Percentiles rank a stretch among this genome's conserved stretches.
phyloP scores from a whole-genome alignment of 192 early-diverging fungal genomes.

The Backusella mclennaniae region DNA sequence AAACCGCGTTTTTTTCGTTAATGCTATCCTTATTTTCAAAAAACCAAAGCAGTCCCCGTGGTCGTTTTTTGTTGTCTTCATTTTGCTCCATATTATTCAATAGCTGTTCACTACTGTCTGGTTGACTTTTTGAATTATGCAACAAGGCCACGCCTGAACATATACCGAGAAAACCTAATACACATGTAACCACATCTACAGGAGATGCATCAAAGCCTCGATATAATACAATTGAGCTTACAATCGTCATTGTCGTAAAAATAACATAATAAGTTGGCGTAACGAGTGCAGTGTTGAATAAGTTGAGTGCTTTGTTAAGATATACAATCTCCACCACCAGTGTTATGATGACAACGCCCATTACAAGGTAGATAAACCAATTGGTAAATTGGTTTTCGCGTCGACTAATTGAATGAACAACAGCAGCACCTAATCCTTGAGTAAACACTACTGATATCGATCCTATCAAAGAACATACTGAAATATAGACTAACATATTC shows the following conservation, averaged over 20 bases:
- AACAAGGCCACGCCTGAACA: slow-evolving; percentile 89
- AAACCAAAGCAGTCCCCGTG: slow-evolving; percentile 1
- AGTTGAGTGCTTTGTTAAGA: slow-evolving; percentile 94
- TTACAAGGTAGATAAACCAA: slow-evolving; percentile 81
- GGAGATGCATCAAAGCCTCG: slow-evolving; percentile 75
- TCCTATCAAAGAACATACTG: slow-evolving; percentile 89
- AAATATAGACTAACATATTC: slow-evolving; percentile 85
- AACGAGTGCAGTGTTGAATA: slow-evolving; percentile 87
- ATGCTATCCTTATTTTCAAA: slow-evolving; percentile 16
- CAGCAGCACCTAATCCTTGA: slow-evolving; percentile 85
- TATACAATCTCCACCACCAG: slow-evolving; percentile 92
- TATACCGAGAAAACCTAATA: slow-evolving; percentile 87
- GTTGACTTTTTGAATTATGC: slow-evolving; percentile 43
- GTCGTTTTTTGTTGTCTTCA: neutral
- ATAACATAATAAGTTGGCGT: slow-evolving; percentile 94
- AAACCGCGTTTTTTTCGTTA: neutral
- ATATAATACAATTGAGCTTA: slow-evolving; percentile 84
- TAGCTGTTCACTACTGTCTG: neutral
- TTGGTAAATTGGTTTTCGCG: slow-evolving; percentile 77
- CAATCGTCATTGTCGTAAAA: slow-evolving; percentile 90
- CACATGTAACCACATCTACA: slow-evolving; percentile 74
- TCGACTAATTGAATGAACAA: slow-evolving; percentile 83
- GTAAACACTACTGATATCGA: slow-evolving; percentile 87
- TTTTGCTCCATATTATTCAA: neutral
- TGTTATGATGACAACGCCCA: slow-evolving; percentile 68